Conservation (phyloP, 106 monocot genomes). For the Acorus calamus region DNA sequence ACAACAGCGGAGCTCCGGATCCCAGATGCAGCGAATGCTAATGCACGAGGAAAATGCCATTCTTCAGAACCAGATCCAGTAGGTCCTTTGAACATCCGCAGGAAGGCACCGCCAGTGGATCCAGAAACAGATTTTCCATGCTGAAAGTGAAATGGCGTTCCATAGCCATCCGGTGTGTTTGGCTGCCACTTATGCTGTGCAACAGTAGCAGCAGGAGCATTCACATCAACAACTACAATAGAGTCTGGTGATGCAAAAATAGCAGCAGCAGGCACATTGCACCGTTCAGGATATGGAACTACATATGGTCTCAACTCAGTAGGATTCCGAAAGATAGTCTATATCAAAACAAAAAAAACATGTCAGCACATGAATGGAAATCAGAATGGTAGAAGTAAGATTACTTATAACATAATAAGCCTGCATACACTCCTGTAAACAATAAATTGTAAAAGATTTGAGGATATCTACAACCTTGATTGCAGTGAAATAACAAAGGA, state of each 20-base stretch:
- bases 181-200: constrained; percentile 92
- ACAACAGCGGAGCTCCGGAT: constrained; percentile 63
- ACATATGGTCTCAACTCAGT: constrained; percentile 47
- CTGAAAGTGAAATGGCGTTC: constrained; percentile 85
- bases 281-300: constrained; percentile 78
- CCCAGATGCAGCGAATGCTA: constrained; percentile 68
- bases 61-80: constrained; percentile 42
- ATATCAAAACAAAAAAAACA: constrained; percentile 7
- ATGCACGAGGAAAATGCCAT: constrained; percentile 70
- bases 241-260: constrained; percentile 74
- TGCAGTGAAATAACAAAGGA: no score
- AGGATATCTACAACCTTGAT: no score
- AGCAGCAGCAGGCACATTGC: constrained; percentile 80
- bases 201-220: constrained; percentile 67
- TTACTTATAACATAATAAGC: no score
- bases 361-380: not conserved
- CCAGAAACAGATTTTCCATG: constrained; percentile 50
- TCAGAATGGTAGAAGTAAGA: no score
- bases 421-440: no score
- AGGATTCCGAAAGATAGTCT: constrained; percentile 92
- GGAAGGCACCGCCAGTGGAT: constrained; percentile 62
- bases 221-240: constrained; percentile 65
- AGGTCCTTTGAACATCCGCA: constrained; percentile 81
- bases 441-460: no score
- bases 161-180: constrained; percentile 81